Base-by-base conservation (phyloP, 345 rosid species). In the Hibiscus syriacus region DNA sequence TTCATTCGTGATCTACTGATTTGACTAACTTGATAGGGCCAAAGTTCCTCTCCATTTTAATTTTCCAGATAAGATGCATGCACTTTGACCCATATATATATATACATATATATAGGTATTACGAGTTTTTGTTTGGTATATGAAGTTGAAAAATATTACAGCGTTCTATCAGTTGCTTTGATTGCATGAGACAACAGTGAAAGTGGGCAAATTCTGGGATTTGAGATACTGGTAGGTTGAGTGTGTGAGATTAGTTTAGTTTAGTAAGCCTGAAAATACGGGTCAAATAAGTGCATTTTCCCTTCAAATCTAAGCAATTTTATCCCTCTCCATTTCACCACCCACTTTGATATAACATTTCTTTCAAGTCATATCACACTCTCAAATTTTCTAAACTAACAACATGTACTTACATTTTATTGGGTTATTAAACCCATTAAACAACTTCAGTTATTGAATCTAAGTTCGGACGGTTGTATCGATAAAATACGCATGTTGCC, bases 241-340 rank as follows among this genome's bases (percentile, higher is more conserved):
- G n/a, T n/a, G n/a, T n/a, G n/a, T n/a, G n/a, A n/a, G n/a, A n/a
- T n/a, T n/a, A n/a, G n/a, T n/a, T n/a, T n/a, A 83, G 86, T 83
- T 49, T 69, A 72, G 64, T 80, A 34, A 79, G 92, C 79, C 96
- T 75, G 30, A 76, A 80, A 78, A 77, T 80, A 82, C 77, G 92
- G 96, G 93, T 89, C 97, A 91, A 89, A 73, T 74, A 64, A 85
- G 79, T 68, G 73, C 75, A 68, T 64, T 82, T 70, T 77, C 56
- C 62, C 90, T 85, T 83, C 70, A 67, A 79, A 34, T 81, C 77
- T 78, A 90, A 83, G 92, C 87, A 83, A 80, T 57, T 48, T 66
- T 25, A 69, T 71, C 70, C 54, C 43, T 13, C 59, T 64, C 50
- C n/a, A 56, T 77, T 77, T 79, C 78, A 67, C 67, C 81, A 82